These are phyloP conservation scores for Globisporangium nodosum DNA, from an alignment of 352 stramenopile species.

Conservation along the genomic window DNA sequence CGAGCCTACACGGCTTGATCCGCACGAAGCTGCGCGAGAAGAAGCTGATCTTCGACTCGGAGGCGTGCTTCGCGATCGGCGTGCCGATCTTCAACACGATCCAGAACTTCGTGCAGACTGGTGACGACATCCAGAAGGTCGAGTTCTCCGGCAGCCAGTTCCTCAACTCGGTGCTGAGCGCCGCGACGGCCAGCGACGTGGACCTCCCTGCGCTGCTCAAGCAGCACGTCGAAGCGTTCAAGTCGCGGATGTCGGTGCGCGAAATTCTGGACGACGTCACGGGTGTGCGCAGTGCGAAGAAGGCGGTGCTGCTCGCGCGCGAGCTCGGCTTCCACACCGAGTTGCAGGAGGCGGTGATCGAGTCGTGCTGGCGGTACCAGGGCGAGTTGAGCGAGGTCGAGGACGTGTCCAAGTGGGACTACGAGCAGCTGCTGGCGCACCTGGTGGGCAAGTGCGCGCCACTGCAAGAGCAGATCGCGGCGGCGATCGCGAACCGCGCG, in stretches of 20 bases:
- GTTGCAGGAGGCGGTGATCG: slow-evolving; percentile 60
- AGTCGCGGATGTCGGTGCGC: slow-evolving; percentile 40
- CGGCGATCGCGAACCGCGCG: slow-evolving; percentile 16
- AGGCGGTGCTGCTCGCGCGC: slow-evolving; percentile 90
- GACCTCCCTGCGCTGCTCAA: slow-evolving; percentile 68
- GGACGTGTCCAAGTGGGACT: slow-evolving; percentile 39
- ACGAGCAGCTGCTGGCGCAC: slow-evolving; percentile 53
- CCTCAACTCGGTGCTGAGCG: slow-evolving; percentile 80
- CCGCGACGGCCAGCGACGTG: slow-evolving; percentile 20
- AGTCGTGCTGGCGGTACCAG: slow-evolving; percentile 33
- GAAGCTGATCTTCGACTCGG: slow-evolving; percentile 87
- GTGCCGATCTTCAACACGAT: slow-evolving; percentile 92
- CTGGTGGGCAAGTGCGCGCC: slow-evolving; percentile 32
- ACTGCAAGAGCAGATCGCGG: slow-evolving; percentile 36
- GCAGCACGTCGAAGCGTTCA: slow-evolving; percentile 51
- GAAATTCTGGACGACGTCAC: slow-evolving; percentile 92
- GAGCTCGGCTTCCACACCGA: slow-evolving; percentile 88
- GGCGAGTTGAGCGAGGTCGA: slow-evolving; percentile 11
- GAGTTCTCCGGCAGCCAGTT: slow-evolving; percentile 89
- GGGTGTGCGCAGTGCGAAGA: slow-evolving; percentile 85
- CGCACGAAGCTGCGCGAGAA: slow-evolving; percentile 61
- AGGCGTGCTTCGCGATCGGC: slow-evolving; percentile 73
- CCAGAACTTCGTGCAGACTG: slow-evolving; percentile 90
- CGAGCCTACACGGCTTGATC: slow-evolving; percentile 73
- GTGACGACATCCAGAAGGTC: slow-evolving; percentile 86